Base-by-base conservation (phyloP, 176 grass and related monocot species). In the Triticum urartu region DNA sequence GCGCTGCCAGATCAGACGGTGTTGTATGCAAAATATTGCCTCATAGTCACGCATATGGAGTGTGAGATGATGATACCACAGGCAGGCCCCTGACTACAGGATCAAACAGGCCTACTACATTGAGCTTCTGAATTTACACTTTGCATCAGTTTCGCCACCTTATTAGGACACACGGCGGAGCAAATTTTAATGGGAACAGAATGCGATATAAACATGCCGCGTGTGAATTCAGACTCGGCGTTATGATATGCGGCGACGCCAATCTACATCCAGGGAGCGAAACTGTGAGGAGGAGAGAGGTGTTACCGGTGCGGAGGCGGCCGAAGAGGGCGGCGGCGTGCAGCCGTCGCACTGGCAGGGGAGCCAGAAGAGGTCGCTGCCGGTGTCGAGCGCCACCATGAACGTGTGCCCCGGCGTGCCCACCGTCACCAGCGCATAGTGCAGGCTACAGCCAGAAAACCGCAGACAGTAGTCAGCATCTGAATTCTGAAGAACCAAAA, bases 331-430 rank as follows among this genome's bases (percentile, higher is more conserved):
- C n/a, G 91, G 71, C 5, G 92, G 84, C 8, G 86, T 77, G 72
- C 93, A 98, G 5, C 89, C 86, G 22, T 83, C 68, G 63, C 95
- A 98, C 58, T 98, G 87, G 79, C 95, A 98, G 5, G 95, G 95
- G 25, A 95, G 33, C 95, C 95, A 98, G 85, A 98, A 92, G 56
- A 98, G 89, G 82, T 92, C 87, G 45, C 95, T 98, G 7, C 95
- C 95, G 0, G 95, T 98, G 65, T 98, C 93, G n/a, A 95, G 81
- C 17, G 93, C 95, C 75, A 98, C 95, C 86, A 98, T 83, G 91
- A 98, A 98, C 42, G 90, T 90, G 81, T 83, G 64, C 12, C 86
- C 88, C 42, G 95, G 95, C 18, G 95, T 98, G 75, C 95, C 95
- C 24, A 98, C 54, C 36, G 91, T 86, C 84, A 98, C 88, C 35